Evolutionary conservation across 179 eudicot genomes (phyloP).

Genomic region (Silene vulgaris): DNA sequence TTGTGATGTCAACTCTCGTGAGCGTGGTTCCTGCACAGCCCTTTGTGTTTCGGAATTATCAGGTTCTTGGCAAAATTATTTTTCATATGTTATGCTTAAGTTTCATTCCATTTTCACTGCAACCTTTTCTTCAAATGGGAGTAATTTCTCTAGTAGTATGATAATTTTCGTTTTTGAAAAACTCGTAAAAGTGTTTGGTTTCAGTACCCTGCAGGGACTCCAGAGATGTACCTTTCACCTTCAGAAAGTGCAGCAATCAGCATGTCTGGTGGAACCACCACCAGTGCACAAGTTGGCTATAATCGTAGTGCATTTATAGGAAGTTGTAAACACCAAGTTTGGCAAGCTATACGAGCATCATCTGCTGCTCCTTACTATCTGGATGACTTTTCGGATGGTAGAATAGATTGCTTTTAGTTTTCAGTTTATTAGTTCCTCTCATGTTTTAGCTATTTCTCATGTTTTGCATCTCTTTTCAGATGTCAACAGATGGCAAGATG

Average conservation of each 20-base stretch:
- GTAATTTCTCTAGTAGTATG: neutral
- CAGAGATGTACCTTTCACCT: constrained; percentile 66
- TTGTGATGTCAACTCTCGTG: constrained; percentile 89
- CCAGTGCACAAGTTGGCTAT: constrained; percentile 64
- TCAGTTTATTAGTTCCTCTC: neutral
- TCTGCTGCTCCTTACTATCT: constrained; percentile 99
- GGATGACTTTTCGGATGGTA: constrained; percentile 96
- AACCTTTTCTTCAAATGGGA: constrained; percentile 7
- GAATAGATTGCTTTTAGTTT: constrained; percentile 17
- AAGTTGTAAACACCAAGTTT: constrained; percentile 88
- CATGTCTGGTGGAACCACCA: constrained; percentile 52
- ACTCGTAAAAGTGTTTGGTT: constrained; percentile 17
- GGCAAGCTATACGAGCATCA: constrained; percentile 99
- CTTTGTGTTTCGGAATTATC: constrained; percentile 92
- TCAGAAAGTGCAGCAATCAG: constrained; percentile 66
- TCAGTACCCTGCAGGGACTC: constrained; percentile 96
- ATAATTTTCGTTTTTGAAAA: constrained; percentile 9
- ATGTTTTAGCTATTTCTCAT: constrained; percentile 13
- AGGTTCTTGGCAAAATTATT: constrained; percentile 40
- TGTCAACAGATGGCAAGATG: constrained; percentile 95
- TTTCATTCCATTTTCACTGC: constrained; percentile 12
- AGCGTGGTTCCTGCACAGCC: constrained; percentile 93
- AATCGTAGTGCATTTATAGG: constrained; percentile 82
- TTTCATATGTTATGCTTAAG: constrained; percentile 16
- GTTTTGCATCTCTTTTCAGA: constrained; percentile 36